Base-by-base conservation (phyloP, 1,139 yeast species). In the Geotrichum aggregatum region DNA sequence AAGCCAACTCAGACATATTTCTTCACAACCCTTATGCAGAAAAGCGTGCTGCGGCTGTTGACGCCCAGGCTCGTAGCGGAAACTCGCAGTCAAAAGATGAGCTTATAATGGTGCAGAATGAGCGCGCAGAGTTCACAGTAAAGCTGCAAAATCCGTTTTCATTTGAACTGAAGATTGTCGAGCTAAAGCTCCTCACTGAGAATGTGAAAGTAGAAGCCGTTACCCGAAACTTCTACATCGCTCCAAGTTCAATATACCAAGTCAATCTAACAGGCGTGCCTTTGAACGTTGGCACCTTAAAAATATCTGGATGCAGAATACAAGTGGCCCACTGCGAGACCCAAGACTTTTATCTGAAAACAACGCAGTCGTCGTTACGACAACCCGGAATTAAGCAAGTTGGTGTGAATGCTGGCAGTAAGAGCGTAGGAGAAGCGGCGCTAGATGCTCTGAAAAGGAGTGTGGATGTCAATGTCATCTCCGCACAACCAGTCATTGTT, bases 121-220 rank as follows among this genome's bases (percentile, higher is more conserved):
- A 64, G 46, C 52, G 63, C 18, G 59, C 58, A 1, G 68, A 64
- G 44, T 61, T 84, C 30, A 67, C 73, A 19, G 71, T 87, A 0
- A 72, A 75, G 2, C 62, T 92, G 10, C 92, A 86, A 62, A 92
- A 92, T 63, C 96, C 96, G 1, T 88, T 82, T 68, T 78, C 80
- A 10, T 88, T 87, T 66, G 88, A 84, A 47, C 69, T 91, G 11
- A 84, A 81, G 42, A 71, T 92, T 3, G 71, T 72, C 31, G 80
- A 80, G 47, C 65, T 87, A 1, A 66, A 51, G 2, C 55, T 71
- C 30, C 44, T 63, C n/a, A 56, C 66, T 1, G 61, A 59, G 16
- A 54, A 55, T 35, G 61, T 58, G 10, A 59, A 59, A n/a, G 50
- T 64, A 14, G 59, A 54, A n/a, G 58, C 64, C 1, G 52, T 52